Evolutionary conservation across 2,329 filamentous ascomycete genomes (phyloP).

Genomic region (Venturiaceae sp.): DNA sequence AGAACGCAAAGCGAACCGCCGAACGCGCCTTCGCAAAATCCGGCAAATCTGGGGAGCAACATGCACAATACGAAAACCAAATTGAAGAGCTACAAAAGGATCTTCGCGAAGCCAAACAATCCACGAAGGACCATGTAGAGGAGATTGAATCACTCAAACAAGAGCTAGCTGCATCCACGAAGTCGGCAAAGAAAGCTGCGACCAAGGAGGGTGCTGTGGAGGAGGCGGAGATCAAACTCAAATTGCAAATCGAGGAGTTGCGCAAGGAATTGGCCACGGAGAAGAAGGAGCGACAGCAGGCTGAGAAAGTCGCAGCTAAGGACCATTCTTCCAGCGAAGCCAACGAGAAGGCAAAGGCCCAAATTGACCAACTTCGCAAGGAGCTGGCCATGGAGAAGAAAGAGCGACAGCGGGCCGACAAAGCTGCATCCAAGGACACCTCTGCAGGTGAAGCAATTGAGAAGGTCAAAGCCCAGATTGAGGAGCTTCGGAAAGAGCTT

Average conservation of each 20-base stretch:
- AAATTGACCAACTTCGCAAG: conserved; percentile 38
- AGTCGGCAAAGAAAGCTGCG: neutral
- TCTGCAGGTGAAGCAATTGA: neutral
- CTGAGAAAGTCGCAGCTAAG: conserved; percentile 32
- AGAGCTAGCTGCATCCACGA: conserved; percentile 15
- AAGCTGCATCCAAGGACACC: neutral
- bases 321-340: neutral
- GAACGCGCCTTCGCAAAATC: conserved; percentile 45
- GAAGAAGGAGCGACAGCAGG: conserved; percentile 40
- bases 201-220: conserved; percentile 11
- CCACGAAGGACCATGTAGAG: neutral
- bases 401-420: conserved; percentile 35
- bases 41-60: conserved; percentile 38
- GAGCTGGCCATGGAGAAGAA: conserved; percentile 42
- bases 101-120: conserved; percentile 5
- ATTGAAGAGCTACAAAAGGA: conserved; percentile 27
- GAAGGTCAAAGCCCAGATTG: conserved; percentile 22
- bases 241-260: conserved; percentile 33
- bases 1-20: conserved; percentile 66
- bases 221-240: conserved; percentile 16
- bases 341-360: conserved; percentile 18
- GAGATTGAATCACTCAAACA: conserved; percentile 23
- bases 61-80: conserved; percentile 30
- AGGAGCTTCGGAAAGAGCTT: conserved; percentile 40
- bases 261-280: conserved; percentile 41